Evolutionary conservation across 768 basidiomycete genomes (phyloP), one percentile per base, ranked within the genome.

Genomic region (Hericium alpestre): DNA sequence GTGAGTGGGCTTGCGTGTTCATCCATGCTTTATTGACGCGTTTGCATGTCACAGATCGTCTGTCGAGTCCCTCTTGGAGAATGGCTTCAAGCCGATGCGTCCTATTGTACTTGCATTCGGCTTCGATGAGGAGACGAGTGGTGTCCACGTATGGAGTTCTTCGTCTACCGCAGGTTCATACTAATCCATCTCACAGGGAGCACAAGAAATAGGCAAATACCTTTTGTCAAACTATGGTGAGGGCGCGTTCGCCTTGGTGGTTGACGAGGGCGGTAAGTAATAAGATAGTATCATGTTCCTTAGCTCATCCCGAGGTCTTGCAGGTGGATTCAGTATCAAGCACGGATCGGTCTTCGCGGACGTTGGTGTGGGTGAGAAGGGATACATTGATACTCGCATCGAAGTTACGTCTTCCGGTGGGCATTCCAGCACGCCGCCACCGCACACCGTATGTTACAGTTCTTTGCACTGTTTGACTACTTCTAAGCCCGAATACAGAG

Each of bases 191-290:
- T 27, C 49, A 12, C 59, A 87, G 81, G 86, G 86, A 37, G 86
- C 84, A 9, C 68, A 67, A 23, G 64, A 65, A 3, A 72, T 87
- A 43, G 73, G 74, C 0, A 64, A 70, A 11, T 71, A 71, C 48
- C 70, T 96, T 32, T 66, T 80, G 50, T 62, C 75, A 2, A 76
- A 73, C 15, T 94, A 89, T 65, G 93, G 92, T 38, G 66, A 79
- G 58, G 69, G 91, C 64, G 78, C 80, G 4, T 82, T 91, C 65
- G 82, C 87, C 0, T 76, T 95, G 66, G 68, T 96, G 48, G 76
- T 97, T 38, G 94, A 97, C 65, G 94, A 97, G 74, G 93, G 93
- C 38, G 81, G 90, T 83, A 67, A 64, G 73, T 67, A 12, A 11
- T 40, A 20, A 1, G 10, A 47, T 38, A 11, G 7, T 40, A n/a